Conservation (phyloP, 306 rosid species). For the Prunus salicina region DNA sequence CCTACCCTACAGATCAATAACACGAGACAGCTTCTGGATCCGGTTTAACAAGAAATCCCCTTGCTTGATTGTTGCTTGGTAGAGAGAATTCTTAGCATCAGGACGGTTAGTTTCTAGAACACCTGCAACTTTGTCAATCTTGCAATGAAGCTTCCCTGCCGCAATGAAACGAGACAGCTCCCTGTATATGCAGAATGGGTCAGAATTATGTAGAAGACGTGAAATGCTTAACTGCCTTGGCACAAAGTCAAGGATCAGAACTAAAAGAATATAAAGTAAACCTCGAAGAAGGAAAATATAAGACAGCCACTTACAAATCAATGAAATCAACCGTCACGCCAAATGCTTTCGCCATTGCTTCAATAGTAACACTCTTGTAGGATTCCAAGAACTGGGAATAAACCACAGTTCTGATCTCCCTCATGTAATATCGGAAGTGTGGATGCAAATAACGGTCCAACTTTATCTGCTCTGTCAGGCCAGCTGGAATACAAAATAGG, state of each 20-base stretch:
- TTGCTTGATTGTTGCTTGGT: conserved; percentile 96
- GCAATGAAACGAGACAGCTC: conserved; percentile 96
- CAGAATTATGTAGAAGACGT: background rate
- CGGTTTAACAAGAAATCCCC: conserved; percentile 94
- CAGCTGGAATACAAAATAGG: conserved; percentile 51
- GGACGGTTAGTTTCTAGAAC: conserved; percentile 94
- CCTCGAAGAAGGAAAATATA: background rate
- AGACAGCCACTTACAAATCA: conserved; percentile 64
- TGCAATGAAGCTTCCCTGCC: conserved; percentile 95
- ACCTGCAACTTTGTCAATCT: conserved; percentile 95
- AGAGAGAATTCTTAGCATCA: conserved; percentile 91
- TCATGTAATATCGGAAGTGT: conserved; percentile 94
- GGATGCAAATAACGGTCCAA: conserved; percentile 90
- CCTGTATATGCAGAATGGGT: conserved; percentile 48
- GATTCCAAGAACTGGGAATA: conserved; percentile 96
- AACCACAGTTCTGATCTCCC: conserved; percentile 86
- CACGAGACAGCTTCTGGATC: conserved; percentile 93
- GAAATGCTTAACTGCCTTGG: background rate
- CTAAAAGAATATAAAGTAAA: background rate
- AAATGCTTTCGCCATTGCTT: conserved; percentile 98
- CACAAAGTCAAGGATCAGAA: background rate
- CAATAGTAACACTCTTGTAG: conserved; percentile 92
- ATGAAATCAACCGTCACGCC: conserved; percentile 93
- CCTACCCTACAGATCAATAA: conserved; percentile 61
- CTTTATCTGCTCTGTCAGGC: conserved; percentile 82